phyloP scores from a whole-genome alignment of 306 rosid species.

The Corylus heterophylla region DNA sequence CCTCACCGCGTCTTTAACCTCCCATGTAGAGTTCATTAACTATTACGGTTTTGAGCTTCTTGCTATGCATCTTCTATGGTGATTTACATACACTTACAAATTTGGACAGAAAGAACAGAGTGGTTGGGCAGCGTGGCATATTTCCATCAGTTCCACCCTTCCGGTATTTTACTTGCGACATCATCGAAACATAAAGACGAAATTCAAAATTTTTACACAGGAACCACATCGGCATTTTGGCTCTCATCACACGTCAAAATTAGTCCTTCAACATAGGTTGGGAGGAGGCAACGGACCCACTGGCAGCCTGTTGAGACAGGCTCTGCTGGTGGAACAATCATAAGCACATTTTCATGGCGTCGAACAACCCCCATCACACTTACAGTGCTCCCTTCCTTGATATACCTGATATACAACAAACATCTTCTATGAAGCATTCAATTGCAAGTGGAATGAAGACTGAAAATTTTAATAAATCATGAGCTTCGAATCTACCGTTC shows the following conservation, averaged over 20 bases:
- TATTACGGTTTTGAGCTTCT: constrained; percentile 30
- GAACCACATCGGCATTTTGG: constrained; percentile 76
- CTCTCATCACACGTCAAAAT: constrained; percentile 78
- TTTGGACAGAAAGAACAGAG: constrained; percentile 31
- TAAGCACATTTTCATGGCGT: constrained; percentile 87
- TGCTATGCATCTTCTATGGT: constrained; percentile 46
- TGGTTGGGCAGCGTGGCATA: constrained; percentile 15
- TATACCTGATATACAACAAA: constrained; percentile 54
- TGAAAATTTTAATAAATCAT: neutral
- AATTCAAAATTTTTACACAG: constrained; percentile 53
- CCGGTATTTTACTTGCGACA: constrained; percentile 33
- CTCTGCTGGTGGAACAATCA: constrained; percentile 82
- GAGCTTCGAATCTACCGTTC: neutral
- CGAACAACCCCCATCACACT: constrained; percentile 96
- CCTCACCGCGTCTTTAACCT: constrained; percentile 25
- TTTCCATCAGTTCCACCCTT: constrained; percentile 31
- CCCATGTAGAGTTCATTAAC: constrained; percentile 4
- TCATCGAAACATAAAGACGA: constrained; percentile 20
- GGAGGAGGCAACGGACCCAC: constrained; percentile 88
- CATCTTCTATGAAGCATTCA: constrained; percentile 8
- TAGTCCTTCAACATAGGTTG: constrained; percentile 78
- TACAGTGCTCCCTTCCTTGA: constrained; percentile 94
- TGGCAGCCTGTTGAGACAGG: constrained; percentile 87
- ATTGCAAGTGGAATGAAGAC: neutral
- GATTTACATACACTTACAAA: constrained; percentile 36